phyloP scores from a whole-genome alignment of 2,329 filamentous ascomycete species.

The Xylaria arbuscula region DNA sequence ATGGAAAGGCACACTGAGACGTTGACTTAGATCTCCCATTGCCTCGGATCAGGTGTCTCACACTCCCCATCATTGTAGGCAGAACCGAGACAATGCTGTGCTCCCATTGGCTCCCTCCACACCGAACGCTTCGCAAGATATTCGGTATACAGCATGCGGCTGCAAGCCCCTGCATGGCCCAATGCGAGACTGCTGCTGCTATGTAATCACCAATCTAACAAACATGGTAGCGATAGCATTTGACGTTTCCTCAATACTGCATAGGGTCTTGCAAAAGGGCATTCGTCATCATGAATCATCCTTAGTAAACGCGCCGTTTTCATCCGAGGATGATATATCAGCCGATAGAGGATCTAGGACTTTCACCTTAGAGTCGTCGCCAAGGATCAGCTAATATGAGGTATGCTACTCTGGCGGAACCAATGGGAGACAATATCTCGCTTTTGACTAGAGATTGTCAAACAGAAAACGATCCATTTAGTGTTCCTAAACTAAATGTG shows the following conservation, averaged over 20 bases:
- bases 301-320: not conserved
- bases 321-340: constrained; percentile 8
- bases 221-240: no score
- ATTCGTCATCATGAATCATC: constrained; percentile 8
- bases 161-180: constrained; percentile 5
- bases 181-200: constrained; percentile 12
- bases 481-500: not conserved
- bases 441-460: constrained; percentile 15
- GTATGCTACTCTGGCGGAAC: constrained; percentile 5
- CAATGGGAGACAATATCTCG: constrained; percentile 19
- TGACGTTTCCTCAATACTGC: not conserved
- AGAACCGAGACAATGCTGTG: not conserved
- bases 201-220: no score
- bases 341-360: constrained; percentile 30
- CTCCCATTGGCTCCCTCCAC: constrained; percentile 18
- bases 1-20: constrained; percentile 20
- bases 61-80: not conserved
- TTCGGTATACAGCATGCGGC: constrained; percentile 22
- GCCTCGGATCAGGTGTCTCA: constrained; percentile 20
- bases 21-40: constrained; percentile 19
- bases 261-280: not conserved
- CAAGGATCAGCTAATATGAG: constrained; percentile 18
- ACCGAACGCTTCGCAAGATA: constrained; percentile 12
- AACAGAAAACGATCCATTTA: constrained; percentile 15
- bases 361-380: constrained; percentile 8